Evolutionary conservation across 176 grass and related monocot genomes (phyloP).

Genomic region (Aegilops umbellulata): DNA sequence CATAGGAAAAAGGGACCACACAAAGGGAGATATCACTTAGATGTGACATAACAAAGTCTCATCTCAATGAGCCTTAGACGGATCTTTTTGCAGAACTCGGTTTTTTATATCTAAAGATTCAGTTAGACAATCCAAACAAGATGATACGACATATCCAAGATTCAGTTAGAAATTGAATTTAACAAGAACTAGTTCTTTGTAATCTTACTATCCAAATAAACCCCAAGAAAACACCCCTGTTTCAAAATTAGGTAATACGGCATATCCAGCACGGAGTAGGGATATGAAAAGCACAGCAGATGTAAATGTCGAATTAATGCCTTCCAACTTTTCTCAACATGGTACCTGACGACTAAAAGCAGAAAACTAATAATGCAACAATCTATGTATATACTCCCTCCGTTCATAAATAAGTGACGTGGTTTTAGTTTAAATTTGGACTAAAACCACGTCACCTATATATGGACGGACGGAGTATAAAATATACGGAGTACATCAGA

Average conservation of each 20-base stretch:
- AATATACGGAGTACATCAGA: background rate
- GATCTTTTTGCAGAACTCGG: background rate
- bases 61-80: too few species aligned
- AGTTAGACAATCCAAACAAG: background rate
- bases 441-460: background rate
- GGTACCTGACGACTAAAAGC: constrained; percentile 1
- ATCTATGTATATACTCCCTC: background rate
- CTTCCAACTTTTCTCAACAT: background rate
- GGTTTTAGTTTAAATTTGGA: background rate
- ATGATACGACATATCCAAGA: background rate
- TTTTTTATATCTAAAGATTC: background rate
- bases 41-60: too few species aligned
- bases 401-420: background rate
- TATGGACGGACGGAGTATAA: background rate
- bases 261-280: background rate
- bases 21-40: too few species aligned
- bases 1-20: too few species aligned
- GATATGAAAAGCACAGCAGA: background rate
- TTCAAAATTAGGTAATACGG: background rate
- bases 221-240: background rate
- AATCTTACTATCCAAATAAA: background rate
- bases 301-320: background rate
- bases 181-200: background rate
- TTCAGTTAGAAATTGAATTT: background rate
- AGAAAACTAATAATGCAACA: constrained; percentile 19